A percentile compares a stretch with the other conserved stretches of the same genome.
phyloP scores from a whole-genome alignment of 2,329 filamentous ascomycete genomes.

The Phaeosphaeriaceae sp. region DNA sequence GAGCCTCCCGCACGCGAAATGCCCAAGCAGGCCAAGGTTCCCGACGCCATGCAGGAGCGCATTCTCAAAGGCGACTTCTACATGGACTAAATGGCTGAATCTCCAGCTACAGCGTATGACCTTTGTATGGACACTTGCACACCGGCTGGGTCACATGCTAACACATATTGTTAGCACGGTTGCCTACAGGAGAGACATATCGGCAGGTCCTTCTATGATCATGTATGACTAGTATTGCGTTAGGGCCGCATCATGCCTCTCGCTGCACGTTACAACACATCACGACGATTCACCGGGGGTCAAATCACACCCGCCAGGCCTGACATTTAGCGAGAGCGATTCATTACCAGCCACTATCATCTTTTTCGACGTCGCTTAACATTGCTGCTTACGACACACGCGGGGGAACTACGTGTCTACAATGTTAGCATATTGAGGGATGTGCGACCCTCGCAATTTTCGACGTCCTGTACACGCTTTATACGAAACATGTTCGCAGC shows the following conservation, averaged over 20 bases:
- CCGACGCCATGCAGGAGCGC: slow-evolving; percentile 94
- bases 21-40: slow-evolving; percentile 65
- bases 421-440: background rate
- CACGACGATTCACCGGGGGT: background rate
- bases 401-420: background rate
- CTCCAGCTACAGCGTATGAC: slow-evolving; percentile 3
- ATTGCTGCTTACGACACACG: background rate
- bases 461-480: background rate
- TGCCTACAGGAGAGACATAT: slow-evolving; percentile 13
- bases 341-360: background rate
- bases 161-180: slow-evolving; percentile 5
- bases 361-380: background rate
- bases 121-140: slow-evolving; percentile 18
- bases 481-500: background rate
- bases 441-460: background rate
- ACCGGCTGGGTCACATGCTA: background rate
- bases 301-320: background rate
- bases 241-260: background rate
- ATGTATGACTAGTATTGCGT: slow-evolving; percentile 25
- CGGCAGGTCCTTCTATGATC: slow-evolving; percentile 15
- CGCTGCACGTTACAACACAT: background rate
- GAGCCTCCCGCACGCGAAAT: slow-evolving; percentile 63
- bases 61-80: slow-evolving; percentile 98
- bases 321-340: background rate
- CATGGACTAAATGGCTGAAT: slow-evolving; percentile 74